These are phyloP conservation scores for Bauhinia variegata DNA, from an alignment of 306 rosid genomes.

Conservation along the genomic window DNA sequence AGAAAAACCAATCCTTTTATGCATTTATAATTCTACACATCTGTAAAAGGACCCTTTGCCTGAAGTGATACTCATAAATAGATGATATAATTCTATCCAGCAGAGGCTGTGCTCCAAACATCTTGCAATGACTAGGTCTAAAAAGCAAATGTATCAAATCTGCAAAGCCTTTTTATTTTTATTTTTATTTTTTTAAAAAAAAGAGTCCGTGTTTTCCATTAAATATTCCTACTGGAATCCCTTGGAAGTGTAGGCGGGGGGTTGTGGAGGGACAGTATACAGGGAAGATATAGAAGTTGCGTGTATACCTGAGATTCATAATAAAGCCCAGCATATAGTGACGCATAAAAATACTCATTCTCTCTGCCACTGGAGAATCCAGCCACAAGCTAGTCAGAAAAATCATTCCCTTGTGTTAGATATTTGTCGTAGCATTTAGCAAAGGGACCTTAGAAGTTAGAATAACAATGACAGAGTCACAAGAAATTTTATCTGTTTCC, in stretches of 20 bases:
- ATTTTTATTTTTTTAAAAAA: no score
- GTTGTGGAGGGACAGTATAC: not conserved
- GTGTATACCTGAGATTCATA: constrained; percentile 79
- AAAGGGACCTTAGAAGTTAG: constrained; percentile 27
- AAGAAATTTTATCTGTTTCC: not conserved
- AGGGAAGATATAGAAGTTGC: constrained; percentile 24
- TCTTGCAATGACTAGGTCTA: constrained; percentile 1
- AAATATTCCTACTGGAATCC: not conserved
- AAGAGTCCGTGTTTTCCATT: not conserved
- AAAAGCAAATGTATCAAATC: constrained; percentile 5
- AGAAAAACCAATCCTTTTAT: no score
- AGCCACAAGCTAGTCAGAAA: constrained; percentile 67
- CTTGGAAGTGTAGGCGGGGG: no score
- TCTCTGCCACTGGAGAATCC: constrained; percentile 68
- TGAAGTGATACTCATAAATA: no score
- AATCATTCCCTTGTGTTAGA: constrained; percentile 43
- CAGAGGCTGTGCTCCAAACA: no score
- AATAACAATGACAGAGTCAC: constrained; percentile 16
- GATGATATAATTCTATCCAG: no score
- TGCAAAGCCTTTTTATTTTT: not conserved
- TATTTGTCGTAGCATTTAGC: constrained; percentile 14
- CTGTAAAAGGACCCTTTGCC: no score
- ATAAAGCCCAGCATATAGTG: constrained; percentile 83
- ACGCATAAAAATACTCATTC: constrained; percentile 71
- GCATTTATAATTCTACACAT: no score